These are phyloP conservation scores for Ilyonectria mors-panacis DNA, from an alignment of 2,329 filamentous ascomycete species.

Conservation along the genomic window DNA sequence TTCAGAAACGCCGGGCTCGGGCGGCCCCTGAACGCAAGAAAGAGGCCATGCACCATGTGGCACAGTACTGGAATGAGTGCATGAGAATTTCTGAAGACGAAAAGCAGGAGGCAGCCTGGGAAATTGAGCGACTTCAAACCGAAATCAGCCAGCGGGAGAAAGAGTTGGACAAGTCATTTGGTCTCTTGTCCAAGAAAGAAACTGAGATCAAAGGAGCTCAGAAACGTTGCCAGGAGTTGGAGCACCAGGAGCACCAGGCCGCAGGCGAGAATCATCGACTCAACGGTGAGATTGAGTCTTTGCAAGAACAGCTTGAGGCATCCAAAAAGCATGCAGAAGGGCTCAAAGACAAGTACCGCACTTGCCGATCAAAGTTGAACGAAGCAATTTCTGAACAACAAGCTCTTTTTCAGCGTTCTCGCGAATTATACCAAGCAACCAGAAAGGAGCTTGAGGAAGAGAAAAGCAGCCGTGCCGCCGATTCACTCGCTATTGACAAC, in stretches of 20 bases:
- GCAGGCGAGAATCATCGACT: constrained; percentile 46
- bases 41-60: constrained; percentile 51
- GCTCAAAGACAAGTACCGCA: constrained; percentile 53
- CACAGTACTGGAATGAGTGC: constrained; percentile 54
- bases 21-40: constrained; percentile 46
- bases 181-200: constrained; percentile 41
- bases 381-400: constrained; percentile 64
- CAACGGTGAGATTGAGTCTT: constrained; percentile 45
- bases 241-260: constrained; percentile 44
- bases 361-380: constrained; percentile 59
- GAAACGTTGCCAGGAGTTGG: constrained; percentile 44
- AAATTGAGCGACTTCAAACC: constrained; percentile 48
- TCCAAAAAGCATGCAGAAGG: constrained; percentile 39
- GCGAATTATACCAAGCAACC: constrained; percentile 51
- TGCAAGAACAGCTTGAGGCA: constrained; percentile 45
- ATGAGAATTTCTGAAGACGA: constrained; percentile 51
- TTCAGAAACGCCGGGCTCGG: constrained; percentile 31
- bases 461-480: constrained; percentile 41
- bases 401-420: constrained; percentile 55
- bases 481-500: constrained; percentile 44
- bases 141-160: constrained; percentile 39
- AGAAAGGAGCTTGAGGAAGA: constrained; percentile 54
- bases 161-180: constrained; percentile 36
- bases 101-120: constrained; percentile 40
- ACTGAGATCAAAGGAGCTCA: constrained; percentile 44